phyloP scores from a whole-genome alignment of 768 basidiomycete species.

The Lactifluus pinguis region DNA sequence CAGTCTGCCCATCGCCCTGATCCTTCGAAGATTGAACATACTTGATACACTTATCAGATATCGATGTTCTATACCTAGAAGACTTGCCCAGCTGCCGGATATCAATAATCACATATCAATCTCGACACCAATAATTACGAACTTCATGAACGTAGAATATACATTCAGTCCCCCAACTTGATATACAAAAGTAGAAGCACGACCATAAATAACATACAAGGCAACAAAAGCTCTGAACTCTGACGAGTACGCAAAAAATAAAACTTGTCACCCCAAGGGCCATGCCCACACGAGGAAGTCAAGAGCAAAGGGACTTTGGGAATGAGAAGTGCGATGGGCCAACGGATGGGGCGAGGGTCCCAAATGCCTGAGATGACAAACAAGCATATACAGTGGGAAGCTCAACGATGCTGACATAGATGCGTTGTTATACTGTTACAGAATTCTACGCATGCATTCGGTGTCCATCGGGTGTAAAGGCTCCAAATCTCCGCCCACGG shows the following conservation, averaged over 20 bases:
- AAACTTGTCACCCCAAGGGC: background rate
- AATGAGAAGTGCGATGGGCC: background rate
- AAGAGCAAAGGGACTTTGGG: background rate
- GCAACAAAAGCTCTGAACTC: background rate
- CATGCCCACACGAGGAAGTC: background rate
- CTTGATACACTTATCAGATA: too few species aligned
- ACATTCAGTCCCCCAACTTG: background rate
- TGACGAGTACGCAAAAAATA: background rate
- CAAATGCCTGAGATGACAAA: background rate
- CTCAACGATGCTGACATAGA: background rate
- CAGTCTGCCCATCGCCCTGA: too few species aligned
- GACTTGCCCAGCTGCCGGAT: too few species aligned
- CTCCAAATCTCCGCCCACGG: background rate
- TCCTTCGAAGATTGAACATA: too few species aligned
- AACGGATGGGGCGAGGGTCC: background rate
- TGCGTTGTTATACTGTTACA: background rate
- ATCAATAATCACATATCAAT: too few species aligned
- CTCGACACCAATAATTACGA: too few species aligned
- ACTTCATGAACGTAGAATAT: background rate
- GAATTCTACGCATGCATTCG: background rate
- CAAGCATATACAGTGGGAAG: background rate
- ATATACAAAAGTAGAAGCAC: background rate
- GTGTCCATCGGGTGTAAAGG: background rate
- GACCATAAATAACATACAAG: conserved; percentile 1
- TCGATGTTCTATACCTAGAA: too few species aligned